phyloP scores from a whole-genome alignment of 2,329 filamentous ascomycete genomes.

The Orbilia blumenaviensis region DNA sequence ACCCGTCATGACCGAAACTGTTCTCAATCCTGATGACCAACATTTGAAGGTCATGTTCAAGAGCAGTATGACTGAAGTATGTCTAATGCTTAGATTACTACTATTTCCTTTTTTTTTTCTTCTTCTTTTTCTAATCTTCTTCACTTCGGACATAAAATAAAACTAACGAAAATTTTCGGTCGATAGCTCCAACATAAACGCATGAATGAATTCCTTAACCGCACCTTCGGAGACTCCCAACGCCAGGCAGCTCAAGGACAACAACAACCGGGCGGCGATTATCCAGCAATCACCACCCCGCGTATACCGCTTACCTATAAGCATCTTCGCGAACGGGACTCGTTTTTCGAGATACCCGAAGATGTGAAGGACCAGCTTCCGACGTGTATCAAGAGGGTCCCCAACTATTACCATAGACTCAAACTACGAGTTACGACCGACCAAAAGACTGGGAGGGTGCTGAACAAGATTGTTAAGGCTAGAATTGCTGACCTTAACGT shows the following conservation, averaged over 20 bases:
- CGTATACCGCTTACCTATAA: slow-evolving; percentile 78
- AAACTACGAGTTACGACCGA: slow-evolving; percentile 80
- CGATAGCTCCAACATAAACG: slow-evolving; percentile 77
- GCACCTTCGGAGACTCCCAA: slow-evolving; percentile 69
- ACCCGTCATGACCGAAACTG: slow-evolving; percentile 74
- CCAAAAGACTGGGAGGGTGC: slow-evolving; percentile 73
- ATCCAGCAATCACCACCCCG: slow-evolving; percentile 58
- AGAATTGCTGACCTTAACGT: slow-evolving; percentile 89
- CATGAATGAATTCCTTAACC: slow-evolving; percentile 87
- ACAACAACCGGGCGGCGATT: slow-evolving; percentile 63
- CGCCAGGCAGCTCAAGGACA: slow-evolving; percentile 59
- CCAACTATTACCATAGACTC: slow-evolving; percentile 60
- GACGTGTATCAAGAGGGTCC: slow-evolving; percentile 63
- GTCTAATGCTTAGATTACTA: slow-evolving; percentile 57
- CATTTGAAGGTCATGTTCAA: slow-evolving; percentile 73
- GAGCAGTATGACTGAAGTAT: slow-evolving; percentile 89
- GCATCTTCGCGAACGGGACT: slow-evolving; percentile 83
- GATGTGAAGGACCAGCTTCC: slow-evolving; percentile 71
- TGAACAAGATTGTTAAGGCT: slow-evolving; percentile 89
- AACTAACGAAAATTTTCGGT: slow-evolving; percentile 18
- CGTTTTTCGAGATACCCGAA: slow-evolving; percentile 78
- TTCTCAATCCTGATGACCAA: slow-evolving; percentile 69
- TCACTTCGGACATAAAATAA: too few relatives aligned
- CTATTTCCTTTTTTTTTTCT: background rate
- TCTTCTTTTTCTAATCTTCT: too few relatives aligned